phyloP scores from a whole-genome alignment of 2,329 filamentous ascomycete species.

The Verticillium klebahnii region DNA sequence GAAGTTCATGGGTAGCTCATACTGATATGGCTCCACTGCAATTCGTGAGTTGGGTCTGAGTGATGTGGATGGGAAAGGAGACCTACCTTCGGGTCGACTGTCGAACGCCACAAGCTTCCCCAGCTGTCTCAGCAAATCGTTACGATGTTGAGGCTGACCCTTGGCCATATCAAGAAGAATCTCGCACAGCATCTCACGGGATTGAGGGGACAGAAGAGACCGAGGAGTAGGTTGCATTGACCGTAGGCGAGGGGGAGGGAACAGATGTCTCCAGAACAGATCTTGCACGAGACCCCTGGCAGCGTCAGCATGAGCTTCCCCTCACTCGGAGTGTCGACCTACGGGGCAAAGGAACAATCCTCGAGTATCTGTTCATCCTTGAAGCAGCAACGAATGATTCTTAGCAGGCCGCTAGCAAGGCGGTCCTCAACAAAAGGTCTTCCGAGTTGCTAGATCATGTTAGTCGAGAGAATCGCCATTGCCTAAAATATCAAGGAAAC shows the following conservation, averaged over 20 bases:
- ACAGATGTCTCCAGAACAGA: slow-evolving; percentile 62
- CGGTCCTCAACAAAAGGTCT: slow-evolving; percentile 23
- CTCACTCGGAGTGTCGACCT: background rate
- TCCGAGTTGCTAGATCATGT: slow-evolving; percentile 18
- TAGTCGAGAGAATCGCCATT: slow-evolving; percentile 4
- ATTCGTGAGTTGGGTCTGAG: background rate
- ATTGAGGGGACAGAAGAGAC: slow-evolving; percentile 46
- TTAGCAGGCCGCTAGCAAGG: slow-evolving; percentile 28
- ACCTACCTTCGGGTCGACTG: slow-evolving; percentile 6
- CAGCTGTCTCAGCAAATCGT: slow-evolving; percentile 46
- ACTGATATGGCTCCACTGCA: slow-evolving; percentile 47
- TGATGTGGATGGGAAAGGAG: background rate
- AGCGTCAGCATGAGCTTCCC: slow-evolving; percentile 5
- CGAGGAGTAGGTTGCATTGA: slow-evolving; percentile 25
- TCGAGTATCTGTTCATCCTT: background rate
- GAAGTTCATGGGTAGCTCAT: slow-evolving; percentile 56
- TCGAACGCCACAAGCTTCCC: slow-evolving; percentile 43
- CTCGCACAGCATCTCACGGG: slow-evolving; percentile 55
- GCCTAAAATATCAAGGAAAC: background rate
- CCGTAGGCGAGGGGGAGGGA: slow-evolving; percentile 45
- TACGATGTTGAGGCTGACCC: slow-evolving; percentile 43
- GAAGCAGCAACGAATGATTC: slow-evolving; percentile 26
- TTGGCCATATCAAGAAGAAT: slow-evolving; percentile 54
- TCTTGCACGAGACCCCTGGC: slow-evolving; percentile 24
- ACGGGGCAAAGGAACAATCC: background rate